Conservation (phyloP, 768 basidiomycete genomes). For the Pleurotus ostreatus region DNA sequence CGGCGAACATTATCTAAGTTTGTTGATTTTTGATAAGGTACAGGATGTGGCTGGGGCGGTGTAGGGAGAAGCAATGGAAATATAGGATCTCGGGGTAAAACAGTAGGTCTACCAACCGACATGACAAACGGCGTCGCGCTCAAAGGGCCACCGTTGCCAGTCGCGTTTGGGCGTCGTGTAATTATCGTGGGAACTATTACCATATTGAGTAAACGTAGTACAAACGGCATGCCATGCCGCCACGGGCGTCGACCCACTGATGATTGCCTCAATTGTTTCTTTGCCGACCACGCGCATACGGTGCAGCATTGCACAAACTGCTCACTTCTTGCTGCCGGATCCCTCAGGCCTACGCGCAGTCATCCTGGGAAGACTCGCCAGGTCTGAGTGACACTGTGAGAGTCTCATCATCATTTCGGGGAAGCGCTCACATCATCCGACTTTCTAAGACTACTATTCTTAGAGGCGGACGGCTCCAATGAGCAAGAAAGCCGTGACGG, state of each 20-base stretch:
- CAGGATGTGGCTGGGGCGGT: conserved; percentile 61
- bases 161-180: too few species aligned
- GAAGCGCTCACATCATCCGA: background rate
- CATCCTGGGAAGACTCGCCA: background rate
- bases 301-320: too few species aligned
- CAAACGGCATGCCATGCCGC: too few species aligned
- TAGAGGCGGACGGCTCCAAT: too few species aligned
- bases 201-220: too few species aligned
- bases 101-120: conserved; percentile 63
- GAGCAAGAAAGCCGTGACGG: too few species aligned
- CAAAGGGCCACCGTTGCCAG: too few species aligned
- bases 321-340: too few species aligned
- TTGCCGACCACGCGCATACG: too few species aligned
- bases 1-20: conserved; percentile 54
- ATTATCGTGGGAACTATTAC: too few species aligned
- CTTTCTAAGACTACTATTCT: background rate
- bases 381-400: background rate
- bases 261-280: too few species aligned
- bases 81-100: conserved; percentile 58
- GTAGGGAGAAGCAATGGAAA: conserved; percentile 68
- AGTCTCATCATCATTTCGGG: background rate
- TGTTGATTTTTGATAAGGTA: conserved; percentile 47
- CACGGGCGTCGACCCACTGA: too few species aligned
- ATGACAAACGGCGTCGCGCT: conserved; percentile 13
- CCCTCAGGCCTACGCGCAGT: background rate